Conservation (phyloP, 1,284 basidiomycete genomes). For the Pholiota adiposa region DNA sequence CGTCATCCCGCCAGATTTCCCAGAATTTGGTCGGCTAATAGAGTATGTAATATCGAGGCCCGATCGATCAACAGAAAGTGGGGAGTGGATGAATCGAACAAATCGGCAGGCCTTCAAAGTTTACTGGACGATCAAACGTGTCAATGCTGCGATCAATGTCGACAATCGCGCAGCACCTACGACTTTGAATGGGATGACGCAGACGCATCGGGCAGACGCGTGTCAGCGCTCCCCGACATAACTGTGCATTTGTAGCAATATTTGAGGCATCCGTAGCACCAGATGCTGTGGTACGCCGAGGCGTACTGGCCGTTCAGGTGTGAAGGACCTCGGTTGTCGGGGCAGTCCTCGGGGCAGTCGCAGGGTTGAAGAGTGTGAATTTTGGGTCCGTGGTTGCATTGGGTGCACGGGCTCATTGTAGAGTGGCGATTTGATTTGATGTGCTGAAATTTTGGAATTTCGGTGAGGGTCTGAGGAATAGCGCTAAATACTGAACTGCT, state of each 20-base stretch:
- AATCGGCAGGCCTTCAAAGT: conserved; percentile 12
- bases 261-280: conserved; percentile 27
- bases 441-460: background rate
- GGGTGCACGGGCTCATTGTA: conserved; percentile 15
- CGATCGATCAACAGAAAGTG: conserved; percentile 12
- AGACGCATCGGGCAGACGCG: background rate
- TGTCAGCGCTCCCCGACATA: conserved; percentile 10
- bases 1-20: background rate
- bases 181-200: conserved; percentile 6
- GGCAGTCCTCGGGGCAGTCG: conserved; percentile 28
- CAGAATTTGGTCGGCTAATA: background rate
- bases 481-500: background rate
- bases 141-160: background rate
- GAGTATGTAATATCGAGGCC: conserved; percentile 8
- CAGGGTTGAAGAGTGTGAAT: conserved; percentile 27
- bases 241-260: conserved; percentile 23
- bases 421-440: background rate
- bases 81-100: conserved; percentile 8
- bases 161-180: conserved; percentile 10
- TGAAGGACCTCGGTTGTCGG: conserved; percentile 11
- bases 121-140: conserved; percentile 11
- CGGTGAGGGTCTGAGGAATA: background rate
- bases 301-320: conserved; percentile 27
- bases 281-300: conserved; percentile 28
- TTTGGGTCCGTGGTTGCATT: conserved; percentile 17